Evolutionary conservation across 2,329 filamentous ascomycete species (phyloP).

Genomic region (Metarhizium rileyi): DNA sequence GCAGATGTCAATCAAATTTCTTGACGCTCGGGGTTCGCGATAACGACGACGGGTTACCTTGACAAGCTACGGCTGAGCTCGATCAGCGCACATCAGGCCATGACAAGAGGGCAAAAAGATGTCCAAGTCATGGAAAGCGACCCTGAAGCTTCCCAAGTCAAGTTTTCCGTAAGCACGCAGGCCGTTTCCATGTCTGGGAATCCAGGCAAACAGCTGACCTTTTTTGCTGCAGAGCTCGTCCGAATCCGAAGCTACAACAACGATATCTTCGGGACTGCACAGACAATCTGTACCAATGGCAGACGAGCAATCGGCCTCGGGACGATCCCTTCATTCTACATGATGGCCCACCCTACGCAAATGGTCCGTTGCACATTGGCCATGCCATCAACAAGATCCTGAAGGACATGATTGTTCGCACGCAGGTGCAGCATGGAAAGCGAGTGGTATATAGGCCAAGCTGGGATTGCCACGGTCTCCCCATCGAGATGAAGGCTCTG

Average conservation of each 20-base stretch:
- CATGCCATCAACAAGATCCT: slow-evolving; percentile 95
- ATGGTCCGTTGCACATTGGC: slow-evolving; percentile 82
- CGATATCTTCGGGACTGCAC: slow-evolving; percentile 66
- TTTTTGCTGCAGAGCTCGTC: slow-evolving; percentile 35
- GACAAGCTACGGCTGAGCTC: not conserved
- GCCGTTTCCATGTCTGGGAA: not conserved
- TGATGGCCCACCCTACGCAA: slow-evolving; percentile 95
- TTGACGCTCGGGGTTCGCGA: not conserved
- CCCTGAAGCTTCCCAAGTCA: slow-evolving; percentile 65
- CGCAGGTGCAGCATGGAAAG: slow-evolving; percentile 62
- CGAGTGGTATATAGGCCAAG: slow-evolving; percentile 77
- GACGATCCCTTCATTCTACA: slow-evolving; percentile 68
- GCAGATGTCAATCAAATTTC: not conserved
- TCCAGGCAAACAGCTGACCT: slow-evolving; percentile 1
- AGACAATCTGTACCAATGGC: slow-evolving; percentile 86
- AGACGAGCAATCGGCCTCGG: slow-evolving; percentile 47
- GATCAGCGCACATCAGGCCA: slow-evolving; percentile 11
- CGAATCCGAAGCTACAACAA: slow-evolving; percentile 37
- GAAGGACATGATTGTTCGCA: slow-evolving; percentile 85
- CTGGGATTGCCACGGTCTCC: slow-evolving; percentile 96
- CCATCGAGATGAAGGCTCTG: slow-evolving; percentile 93
- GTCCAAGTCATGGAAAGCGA: slow-evolving; percentile 61
- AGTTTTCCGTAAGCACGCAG: slow-evolving; percentile 53
- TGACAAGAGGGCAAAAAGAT: slow-evolving; percentile 22
- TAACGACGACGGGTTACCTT: not conserved